Percentiles rank a stretch among this genome's conserved stretches.
These are phyloP conservation scores for Selaginella tamariscina DNA, from an alignment of 75 land plant species.

Conservation along the genomic window DNA sequence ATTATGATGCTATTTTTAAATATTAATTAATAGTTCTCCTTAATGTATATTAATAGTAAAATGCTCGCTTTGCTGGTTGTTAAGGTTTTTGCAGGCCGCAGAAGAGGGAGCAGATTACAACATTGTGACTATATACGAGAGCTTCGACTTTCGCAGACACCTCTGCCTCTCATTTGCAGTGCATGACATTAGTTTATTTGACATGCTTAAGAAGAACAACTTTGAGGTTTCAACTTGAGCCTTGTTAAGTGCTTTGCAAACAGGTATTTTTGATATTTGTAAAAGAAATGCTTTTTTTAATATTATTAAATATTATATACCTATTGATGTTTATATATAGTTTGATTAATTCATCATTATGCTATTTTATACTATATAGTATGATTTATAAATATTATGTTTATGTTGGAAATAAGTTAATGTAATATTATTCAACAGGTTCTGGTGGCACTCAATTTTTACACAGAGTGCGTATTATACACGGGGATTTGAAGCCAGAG, in stretches of 20 bases:
- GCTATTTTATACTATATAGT: no score
- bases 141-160: conserved; percentile 32
- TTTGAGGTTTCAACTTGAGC: conserved; percentile 29
- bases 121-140: conserved; percentile 31
- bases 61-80: not conserved
- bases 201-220: conserved; percentile 31
- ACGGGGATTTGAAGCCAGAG: conserved; percentile 37
- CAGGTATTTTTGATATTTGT: no score
- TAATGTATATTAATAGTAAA: not conserved
- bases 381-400: no score
- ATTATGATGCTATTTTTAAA: no score
- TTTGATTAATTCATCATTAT: no score
- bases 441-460: conserved; percentile 23
- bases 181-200: conserved; percentile 34
- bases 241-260: conserved; percentile 34
- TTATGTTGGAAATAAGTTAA: no score
- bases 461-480: conserved; percentile 21
- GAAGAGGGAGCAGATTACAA: conserved; percentile 23
- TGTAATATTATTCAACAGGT: no score
- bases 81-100: conserved; percentile 25
- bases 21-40: no score
- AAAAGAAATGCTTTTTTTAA: no score
- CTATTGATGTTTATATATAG: no score
- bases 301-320: no score
- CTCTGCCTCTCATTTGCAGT: conserved; percentile 29